Conservation (phyloP, 1,139 yeast species). For the Pichia sp. region DNA sequence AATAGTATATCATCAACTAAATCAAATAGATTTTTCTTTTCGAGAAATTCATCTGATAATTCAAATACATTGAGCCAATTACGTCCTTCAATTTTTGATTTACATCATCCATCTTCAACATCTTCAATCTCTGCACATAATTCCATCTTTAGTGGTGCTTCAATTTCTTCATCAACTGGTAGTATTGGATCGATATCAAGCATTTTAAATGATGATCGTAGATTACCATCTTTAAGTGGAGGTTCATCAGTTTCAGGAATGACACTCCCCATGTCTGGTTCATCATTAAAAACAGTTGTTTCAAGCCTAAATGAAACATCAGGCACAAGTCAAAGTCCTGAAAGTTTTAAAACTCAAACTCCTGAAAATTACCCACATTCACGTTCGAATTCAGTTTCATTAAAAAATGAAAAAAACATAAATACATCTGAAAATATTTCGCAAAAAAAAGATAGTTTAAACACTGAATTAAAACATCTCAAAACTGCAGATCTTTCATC, state of each 20-base stretch:
- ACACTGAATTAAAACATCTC: no score
- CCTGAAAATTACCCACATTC: background rate
- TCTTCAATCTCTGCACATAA: conserved; percentile 23
- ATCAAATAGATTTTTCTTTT: conserved; percentile 6
- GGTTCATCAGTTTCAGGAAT: conserved; percentile 1
- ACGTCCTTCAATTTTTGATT: conserved; percentile 24
- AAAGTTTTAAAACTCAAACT: no score
- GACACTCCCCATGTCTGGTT: conserved; percentile 3
- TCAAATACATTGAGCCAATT: conserved; percentile 13
- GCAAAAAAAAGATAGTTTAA: no score
- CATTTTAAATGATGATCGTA: conserved; percentile 21
- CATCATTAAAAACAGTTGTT: conserved; percentile 11
- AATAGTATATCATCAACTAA: conserved; percentile 7
- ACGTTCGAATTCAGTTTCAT: background rate
- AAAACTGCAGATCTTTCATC: no score
- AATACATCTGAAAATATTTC: no score
- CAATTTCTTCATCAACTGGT: conserved; percentile 13
- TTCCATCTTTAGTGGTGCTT: conserved; percentile 23
- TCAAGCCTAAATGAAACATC: background rate
- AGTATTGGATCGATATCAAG: conserved; percentile 20
- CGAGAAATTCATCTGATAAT: conserved; percentile 11
- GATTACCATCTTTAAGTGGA: conserved; percentile 3
- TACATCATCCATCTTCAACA: conserved; percentile 17
- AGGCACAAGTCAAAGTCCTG: background rate
- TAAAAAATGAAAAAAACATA: no score